Conservation (phyloP, 1,284 basidiomycete species). For the Vanrija humicola region DNA sequence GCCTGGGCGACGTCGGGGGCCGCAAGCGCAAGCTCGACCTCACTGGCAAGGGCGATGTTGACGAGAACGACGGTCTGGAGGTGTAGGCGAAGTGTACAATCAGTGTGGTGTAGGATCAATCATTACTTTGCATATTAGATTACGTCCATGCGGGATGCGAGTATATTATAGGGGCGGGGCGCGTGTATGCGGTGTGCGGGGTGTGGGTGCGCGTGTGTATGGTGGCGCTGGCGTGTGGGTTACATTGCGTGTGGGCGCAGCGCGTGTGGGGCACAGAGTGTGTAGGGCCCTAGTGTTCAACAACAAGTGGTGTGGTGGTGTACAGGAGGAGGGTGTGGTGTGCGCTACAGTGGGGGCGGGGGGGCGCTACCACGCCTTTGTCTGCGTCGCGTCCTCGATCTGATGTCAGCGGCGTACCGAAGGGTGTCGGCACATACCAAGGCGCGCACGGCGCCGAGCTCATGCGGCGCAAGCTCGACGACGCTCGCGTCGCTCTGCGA, state of each 20-base stretch:
- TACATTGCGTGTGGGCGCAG: no score
- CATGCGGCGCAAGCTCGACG: background rate
- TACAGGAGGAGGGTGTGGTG: constrained; percentile 3
- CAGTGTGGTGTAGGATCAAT: background rate
- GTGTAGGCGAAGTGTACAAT: constrained; percentile 2
- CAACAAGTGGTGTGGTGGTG: no score
- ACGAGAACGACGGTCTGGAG: constrained; percentile 36
- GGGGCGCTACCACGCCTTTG: no score
- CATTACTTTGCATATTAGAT: background rate
- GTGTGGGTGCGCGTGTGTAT: no score
- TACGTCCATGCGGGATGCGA: background rate
- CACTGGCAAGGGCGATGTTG: constrained; percentile 18
- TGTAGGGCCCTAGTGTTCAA: no score
- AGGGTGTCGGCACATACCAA: background rate
- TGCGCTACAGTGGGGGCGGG: background rate
- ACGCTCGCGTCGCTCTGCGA: background rate
- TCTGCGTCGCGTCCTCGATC: no score
- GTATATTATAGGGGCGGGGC: background rate
- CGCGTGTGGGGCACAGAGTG: background rate
- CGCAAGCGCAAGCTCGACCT: constrained; percentile 45
- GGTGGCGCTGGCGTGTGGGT: no score
- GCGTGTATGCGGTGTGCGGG: no score
- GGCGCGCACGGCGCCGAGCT: background rate
- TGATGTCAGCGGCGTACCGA: no score
- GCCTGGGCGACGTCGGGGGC: constrained; percentile 28